These are phyloP conservation scores for Diatrype stigma DNA, from an alignment of 2,329 filamentous ascomycete species.

Conservation along the genomic window DNA sequence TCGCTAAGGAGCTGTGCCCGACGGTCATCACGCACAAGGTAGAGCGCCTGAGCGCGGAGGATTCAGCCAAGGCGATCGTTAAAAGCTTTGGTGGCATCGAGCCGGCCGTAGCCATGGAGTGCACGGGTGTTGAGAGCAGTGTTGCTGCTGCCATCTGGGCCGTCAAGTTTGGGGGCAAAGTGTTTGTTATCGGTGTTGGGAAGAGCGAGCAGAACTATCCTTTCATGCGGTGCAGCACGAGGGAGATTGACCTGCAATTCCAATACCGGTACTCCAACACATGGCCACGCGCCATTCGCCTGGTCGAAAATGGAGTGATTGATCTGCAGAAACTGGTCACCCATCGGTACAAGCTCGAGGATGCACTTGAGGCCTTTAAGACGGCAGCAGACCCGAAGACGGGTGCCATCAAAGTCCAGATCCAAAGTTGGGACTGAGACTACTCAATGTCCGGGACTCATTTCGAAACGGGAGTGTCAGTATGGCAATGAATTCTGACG, in stretches of 20 bases:
- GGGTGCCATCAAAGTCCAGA: slow-evolving; percentile 96
- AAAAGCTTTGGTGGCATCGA: slow-evolving; percentile 72
- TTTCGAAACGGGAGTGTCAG: too few species aligned
- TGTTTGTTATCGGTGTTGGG: slow-evolving; percentile 94
- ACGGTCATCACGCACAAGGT: slow-evolving; percentile 78
- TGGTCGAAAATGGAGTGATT: slow-evolving; percentile 80
- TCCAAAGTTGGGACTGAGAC: too few species aligned
- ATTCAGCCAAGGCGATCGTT: slow-evolving; percentile 66
- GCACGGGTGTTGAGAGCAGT: slow-evolving; percentile 89
- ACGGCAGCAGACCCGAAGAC: slow-evolving; percentile 84
- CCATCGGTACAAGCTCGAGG: slow-evolving; percentile 79
- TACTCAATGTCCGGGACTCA: too few species aligned
- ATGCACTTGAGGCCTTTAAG: slow-evolving; percentile 85
- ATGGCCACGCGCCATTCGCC: slow-evolving; percentile 87
- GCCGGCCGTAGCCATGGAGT: slow-evolving; percentile 80
- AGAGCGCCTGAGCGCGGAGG: slow-evolving; percentile 61
- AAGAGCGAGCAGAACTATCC: slow-evolving; percentile 94
- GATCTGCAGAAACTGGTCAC: slow-evolving; percentile 80
- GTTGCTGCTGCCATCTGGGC: slow-evolving; percentile 84
- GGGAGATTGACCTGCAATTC: slow-evolving; percentile 92
- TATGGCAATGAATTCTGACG: too few species aligned
- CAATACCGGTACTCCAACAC: slow-evolving; percentile 97
- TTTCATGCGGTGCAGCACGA: slow-evolving; percentile 87
- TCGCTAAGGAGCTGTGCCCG: slow-evolving; percentile 80
- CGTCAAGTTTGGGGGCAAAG: slow-evolving; percentile 91